A percentile compares a stretch with the other conserved stretches of the same genome.
These are phyloP conservation scores for Thymus quinquecostatus DNA, from an alignment of 257 asterid species.

Conservation along the genomic window DNA sequence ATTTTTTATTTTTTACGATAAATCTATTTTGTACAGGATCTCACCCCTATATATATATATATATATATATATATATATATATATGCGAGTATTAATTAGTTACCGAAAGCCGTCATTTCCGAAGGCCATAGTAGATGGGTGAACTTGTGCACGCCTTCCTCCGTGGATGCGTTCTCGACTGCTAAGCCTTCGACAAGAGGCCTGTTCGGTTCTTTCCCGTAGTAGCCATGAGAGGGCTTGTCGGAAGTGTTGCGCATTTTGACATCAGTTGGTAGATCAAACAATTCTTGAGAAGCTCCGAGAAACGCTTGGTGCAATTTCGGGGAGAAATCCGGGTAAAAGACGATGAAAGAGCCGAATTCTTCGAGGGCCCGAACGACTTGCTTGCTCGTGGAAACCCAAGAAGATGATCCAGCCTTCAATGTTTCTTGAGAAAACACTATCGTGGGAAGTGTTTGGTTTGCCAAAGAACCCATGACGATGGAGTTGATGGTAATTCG, in stretches of 20 bases:
- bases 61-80: too few species aligned
- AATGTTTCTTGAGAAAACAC: constrained; percentile 27
- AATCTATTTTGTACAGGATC: too few species aligned
- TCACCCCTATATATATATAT: too few species aligned
- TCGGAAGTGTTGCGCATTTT: constrained; percentile 43
- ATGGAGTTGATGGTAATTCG: too few species aligned
- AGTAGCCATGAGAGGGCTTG: constrained; percentile 51
- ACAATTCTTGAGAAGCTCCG: constrained; percentile 33
- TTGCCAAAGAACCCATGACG: constrained; percentile 23
- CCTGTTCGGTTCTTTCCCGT: constrained; percentile 39
- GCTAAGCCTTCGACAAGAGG: constrained; percentile 56
- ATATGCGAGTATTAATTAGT: too few species aligned
- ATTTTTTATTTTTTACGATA: too few species aligned
- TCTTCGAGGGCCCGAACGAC: constrained; percentile 45
- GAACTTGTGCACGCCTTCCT: constrained; percentile 29
- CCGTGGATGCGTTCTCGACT: constrained; percentile 40
- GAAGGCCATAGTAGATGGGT: constrained; percentile 53
- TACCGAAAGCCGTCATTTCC: constrained; percentile 46
- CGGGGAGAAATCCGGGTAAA: constrained; percentile 32
- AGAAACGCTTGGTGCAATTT: constrained; percentile 36
- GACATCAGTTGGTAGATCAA: constrained; percentile 43
- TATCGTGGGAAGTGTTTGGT: constrained; percentile 39
- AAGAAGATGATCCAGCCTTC: constrained; percentile 17
- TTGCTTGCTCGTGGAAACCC: constrained; percentile 14
- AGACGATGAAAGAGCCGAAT: constrained; percentile 49